phyloP scores from a whole-genome alignment of 2,329 filamentous ascomycete genomes.

The Fusarium foetens region DNA sequence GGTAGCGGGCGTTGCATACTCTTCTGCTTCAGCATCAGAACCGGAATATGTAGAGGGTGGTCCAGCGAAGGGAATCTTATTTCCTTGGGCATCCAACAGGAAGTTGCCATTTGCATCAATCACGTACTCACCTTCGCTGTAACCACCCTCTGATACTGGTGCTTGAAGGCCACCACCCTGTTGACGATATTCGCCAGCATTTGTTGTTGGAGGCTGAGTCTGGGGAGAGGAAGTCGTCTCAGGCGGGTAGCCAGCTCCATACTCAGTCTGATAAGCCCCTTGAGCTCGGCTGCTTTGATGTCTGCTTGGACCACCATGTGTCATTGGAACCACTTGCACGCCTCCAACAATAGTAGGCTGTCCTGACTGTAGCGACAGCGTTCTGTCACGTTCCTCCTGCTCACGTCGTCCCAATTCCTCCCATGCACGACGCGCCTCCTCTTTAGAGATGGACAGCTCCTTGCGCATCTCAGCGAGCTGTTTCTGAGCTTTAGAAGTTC shows the following conservation, averaged over 20 bases:
- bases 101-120: conserved; percentile 70
- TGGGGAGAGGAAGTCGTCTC: conserved; percentile 57
- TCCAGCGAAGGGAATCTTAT: conserved; percentile 64
- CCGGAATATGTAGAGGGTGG: conserved; percentile 56
- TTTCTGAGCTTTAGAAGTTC: conserved; percentile 80
- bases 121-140: conserved; percentile 77
- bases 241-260: conserved; percentile 46
- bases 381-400: conserved; percentile 90
- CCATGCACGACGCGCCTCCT: conserved; percentile 95
- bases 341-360: conserved; percentile 90
- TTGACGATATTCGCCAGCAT: conserved; percentile 45
- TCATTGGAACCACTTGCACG: conserved; percentile 95
- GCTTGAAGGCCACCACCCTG: conserved; percentile 36
- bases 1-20: conserved; percentile 66
- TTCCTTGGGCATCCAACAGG: conserved; percentile 69
- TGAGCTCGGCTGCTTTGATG: conserved; percentile 57
- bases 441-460: conserved; percentile 93
- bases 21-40: conserved; percentile 65
- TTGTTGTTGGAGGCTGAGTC: conserved; percentile 48
- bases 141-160: conserved; percentile 66
- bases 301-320: conserved; percentile 72
- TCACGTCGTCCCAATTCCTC: conserved; percentile 94
- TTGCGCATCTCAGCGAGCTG: conserved; percentile 90
- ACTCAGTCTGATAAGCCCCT: conserved; percentile 45
- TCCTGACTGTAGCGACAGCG: conserved; percentile 84